phyloP scores from a whole-genome alignment of 257 asterid genomes.

The Solanum infundibuliforme region DNA sequence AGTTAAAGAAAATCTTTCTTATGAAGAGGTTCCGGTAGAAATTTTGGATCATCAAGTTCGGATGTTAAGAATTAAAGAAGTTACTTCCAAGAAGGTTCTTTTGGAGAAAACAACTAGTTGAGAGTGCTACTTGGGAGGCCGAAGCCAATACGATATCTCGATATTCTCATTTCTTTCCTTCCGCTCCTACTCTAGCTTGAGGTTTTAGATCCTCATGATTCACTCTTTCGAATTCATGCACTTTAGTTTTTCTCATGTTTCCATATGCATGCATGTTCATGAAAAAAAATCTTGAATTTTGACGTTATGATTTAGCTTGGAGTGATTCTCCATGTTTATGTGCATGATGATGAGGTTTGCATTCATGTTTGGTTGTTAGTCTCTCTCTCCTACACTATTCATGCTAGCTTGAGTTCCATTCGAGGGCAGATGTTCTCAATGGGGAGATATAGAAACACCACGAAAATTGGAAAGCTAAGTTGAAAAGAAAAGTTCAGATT shows the following conservation, averaged over 20 bases:
- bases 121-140: not conserved
- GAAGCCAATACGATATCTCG: not conserved
- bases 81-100: too few relatives aligned
- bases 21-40: not conserved
- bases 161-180: not conserved
- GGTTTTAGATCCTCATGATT: not conserved
- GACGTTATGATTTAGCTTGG: not conserved
- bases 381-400: too few relatives aligned
- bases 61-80: not conserved
- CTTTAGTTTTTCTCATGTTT: not conserved
- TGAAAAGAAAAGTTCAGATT: too few relatives aligned
- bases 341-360: too few relatives aligned
- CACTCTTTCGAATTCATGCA: not conserved
- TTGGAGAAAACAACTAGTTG: not conserved
- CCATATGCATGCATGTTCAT: not conserved
- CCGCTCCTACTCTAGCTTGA: not conserved
- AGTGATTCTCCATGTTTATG: not conserved
- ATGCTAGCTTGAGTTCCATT: too few relatives aligned
- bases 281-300: not conserved
- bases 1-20: not conserved
- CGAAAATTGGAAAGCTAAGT: too few relatives aligned
- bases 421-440: too few relatives aligned
- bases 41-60: not conserved
- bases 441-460: too few relatives aligned
- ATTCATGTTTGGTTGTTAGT: too few relatives aligned